Base-by-base conservation (phyloP, 2,329 filamentous ascomycete species). In the Nannizziopsis barbatae region DNA sequence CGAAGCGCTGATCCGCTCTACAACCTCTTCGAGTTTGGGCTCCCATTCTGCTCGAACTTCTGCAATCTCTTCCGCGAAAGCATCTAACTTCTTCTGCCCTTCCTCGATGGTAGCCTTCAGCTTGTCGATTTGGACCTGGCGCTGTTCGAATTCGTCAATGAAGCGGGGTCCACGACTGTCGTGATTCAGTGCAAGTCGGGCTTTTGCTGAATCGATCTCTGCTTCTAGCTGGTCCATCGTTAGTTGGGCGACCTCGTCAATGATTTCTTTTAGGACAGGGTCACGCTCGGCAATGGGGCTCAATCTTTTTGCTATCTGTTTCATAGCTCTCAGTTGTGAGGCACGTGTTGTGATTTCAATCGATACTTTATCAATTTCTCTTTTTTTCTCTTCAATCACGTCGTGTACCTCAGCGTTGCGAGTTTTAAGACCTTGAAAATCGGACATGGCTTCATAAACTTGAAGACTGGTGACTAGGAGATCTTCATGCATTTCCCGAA, bases 1-100 rank as follows among this genome's bases (percentile, higher is more conserved):
- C 0, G 89, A 89, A 42, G 86, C 80, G 62, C 86, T 95, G 67
- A 98, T 95, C 60, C 81, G 80, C 15, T 71, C 71, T 36, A 95
- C 76, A 2, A 98, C 75, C 17, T 71, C 73, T 56, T 96, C 89
- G 2, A 98, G 74, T 57, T 76, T 70, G 0, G 88, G 88, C 65
- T 96, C 92, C 86, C 88, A 98, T 53, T 77, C 72, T 12, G 71
- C 71, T 57, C 83, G 81, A 48, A 94, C 68, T 33, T 79, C 73
- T 0, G 70, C 65, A 52, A 95, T 90, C 41, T 76, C 72, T 10
- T 62, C 60, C 12, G 72, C 71, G 12, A 83, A 66, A 2, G 72
- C 66, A 2, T 73, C 73, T 8, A 92, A 70, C 46, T 75, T 73
- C 4, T 62, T 62, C 27, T 75, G 72, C 37, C 77, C 71, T 2